Base-by-base conservation (phyloP, 2,329 filamentous ascomycete species). In the Ceratocystiopsis brevicomis region DNA sequence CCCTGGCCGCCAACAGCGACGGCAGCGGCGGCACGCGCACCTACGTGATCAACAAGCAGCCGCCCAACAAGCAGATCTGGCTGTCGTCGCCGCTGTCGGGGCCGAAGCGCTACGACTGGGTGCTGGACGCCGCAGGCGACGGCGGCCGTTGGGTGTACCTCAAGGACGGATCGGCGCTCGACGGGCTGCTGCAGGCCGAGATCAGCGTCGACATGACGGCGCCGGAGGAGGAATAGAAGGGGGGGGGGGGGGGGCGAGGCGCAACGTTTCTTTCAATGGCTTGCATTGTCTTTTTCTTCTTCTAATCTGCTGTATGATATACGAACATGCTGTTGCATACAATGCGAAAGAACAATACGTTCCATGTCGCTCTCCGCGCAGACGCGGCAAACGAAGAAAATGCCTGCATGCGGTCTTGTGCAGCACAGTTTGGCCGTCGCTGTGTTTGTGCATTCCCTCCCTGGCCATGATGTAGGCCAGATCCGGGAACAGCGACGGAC, bases 11-110 rank as follows among this genome's bases (percentile, higher is more conserved):
- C 8, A 32, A 17, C 33, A 34, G 10, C 18, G 21, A 25, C 14
- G 21, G 6, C 38, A 25, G 36, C 52, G 73, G 76, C 1, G 65
- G 69, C 13, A 66, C 75, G 41, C 86, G 87, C 48, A 88, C 76
- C 30, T 98, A 92, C 57, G 83, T 98, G 47, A 72, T 98, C 63
- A 98, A 98, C 73, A 98, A 98, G 62, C 90, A 98, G 61, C 90
- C 90, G 0, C 86, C 88, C 17, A 96, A 95, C 68, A 90, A 86
- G 67, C 90, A 81, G 58, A 94, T 98, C 56, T 98, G 90, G 90
- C 75, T 96, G 39, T 90, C 84, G 35, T 93, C 85, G 38, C 90
- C 90, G 4, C 67, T 85, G 43, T 87, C 83, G 6, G 90, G 90
- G 0, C 90, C 90, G 14, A 95, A 95, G 64, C 78, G 88, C 46